A percentile compares a stretch with the other conserved stretches of the same genome.
These are phyloP conservation scores for Peltaster fructicola DNA, from an alignment of 2,329 filamentous ascomycete genomes.

Conservation along the genomic window DNA sequence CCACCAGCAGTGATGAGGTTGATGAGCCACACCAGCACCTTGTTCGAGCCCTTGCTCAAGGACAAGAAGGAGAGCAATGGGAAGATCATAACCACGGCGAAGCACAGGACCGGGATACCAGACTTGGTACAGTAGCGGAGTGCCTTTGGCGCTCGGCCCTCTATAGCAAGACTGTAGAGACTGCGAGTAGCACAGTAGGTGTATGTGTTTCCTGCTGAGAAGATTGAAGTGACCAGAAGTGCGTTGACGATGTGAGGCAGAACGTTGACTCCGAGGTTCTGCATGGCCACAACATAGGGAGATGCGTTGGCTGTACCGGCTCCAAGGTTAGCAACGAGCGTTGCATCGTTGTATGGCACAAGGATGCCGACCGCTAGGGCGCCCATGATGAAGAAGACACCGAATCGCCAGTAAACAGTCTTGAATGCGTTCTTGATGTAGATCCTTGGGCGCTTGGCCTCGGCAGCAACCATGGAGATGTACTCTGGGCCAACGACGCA, in stretches of 20 bases:
- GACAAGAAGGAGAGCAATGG: slow-evolving; percentile 19
- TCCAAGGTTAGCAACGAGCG: slow-evolving; percentile 11
- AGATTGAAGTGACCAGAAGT: slow-evolving; percentile 33
- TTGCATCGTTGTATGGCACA: slow-evolving; percentile 16
- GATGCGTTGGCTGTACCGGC: slow-evolving; percentile 13
- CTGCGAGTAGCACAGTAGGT: slow-evolving; percentile 36
- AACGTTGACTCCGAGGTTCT: slow-evolving; percentile 25
- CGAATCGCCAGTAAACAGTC: slow-evolving; percentile 29
- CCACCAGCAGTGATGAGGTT: slow-evolving; percentile 40
- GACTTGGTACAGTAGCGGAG: slow-evolving; percentile 41
- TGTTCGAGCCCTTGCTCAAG: slow-evolving; percentile 14
- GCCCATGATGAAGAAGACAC: slow-evolving; percentile 29
- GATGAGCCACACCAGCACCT: slow-evolving; percentile 25
- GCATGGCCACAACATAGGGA: slow-evolving; percentile 20
- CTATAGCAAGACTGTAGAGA: slow-evolving; percentile 35
- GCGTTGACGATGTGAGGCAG: slow-evolving; percentile 25
- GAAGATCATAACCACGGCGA: slow-evolving; percentile 29
- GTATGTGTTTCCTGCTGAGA: slow-evolving; percentile 39
- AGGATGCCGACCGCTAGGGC: slow-evolving; percentile 28
- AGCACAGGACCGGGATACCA: slow-evolving; percentile 44
- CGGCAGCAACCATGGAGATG: slow-evolving; percentile 30
- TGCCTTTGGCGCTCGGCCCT: slow-evolving; percentile 35
- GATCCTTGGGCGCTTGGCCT: slow-evolving; percentile 27
- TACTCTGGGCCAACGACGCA: slow-evolving; percentile 26
- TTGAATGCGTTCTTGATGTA: slow-evolving; percentile 31